phyloP scores from a whole-genome alignment of 345 rosid species.

The Eucalyptus tenuipes region DNA sequence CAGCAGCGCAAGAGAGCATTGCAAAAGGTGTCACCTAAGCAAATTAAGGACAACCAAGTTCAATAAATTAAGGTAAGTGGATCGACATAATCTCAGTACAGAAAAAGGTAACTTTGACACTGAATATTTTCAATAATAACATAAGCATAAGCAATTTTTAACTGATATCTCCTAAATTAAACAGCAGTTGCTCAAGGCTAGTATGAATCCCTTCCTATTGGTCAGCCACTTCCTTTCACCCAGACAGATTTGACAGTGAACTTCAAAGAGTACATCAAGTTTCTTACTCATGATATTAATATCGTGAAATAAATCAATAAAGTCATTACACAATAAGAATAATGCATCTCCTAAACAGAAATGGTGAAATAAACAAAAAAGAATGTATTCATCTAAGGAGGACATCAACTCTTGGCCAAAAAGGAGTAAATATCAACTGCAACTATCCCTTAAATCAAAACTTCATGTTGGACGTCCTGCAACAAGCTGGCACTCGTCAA shows the following conservation, averaged over 20 bases:
- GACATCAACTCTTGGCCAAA: neutral
- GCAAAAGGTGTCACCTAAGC: slow-evolving; percentile 88
- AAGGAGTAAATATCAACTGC: neutral
- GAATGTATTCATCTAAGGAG: neutral
- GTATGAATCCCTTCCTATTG: neutral
- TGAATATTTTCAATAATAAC: neutral
- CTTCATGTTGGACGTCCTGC: too few relatives aligned
- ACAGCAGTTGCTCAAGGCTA: neutral
- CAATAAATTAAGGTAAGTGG: neutral
- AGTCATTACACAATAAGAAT: neutral
- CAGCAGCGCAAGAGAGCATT: slow-evolving; percentile 86
- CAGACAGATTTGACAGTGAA: neutral
- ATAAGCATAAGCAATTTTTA: neutral
- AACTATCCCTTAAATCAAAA: neutral
- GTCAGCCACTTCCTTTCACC: neutral
- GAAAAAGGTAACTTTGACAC: neutral
- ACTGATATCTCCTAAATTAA: neutral
- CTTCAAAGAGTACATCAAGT: neutral
- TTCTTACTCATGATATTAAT: neutral
- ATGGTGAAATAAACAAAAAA: neutral
- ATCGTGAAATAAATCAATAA: neutral
- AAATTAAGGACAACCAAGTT: neutral
- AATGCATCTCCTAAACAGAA: neutral
- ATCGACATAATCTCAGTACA: neutral
- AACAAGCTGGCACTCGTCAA: neutral